Base-by-base conservation (phyloP, 495 filamentous ascomycete genomes). In the Talaromyces ruber region DNA sequence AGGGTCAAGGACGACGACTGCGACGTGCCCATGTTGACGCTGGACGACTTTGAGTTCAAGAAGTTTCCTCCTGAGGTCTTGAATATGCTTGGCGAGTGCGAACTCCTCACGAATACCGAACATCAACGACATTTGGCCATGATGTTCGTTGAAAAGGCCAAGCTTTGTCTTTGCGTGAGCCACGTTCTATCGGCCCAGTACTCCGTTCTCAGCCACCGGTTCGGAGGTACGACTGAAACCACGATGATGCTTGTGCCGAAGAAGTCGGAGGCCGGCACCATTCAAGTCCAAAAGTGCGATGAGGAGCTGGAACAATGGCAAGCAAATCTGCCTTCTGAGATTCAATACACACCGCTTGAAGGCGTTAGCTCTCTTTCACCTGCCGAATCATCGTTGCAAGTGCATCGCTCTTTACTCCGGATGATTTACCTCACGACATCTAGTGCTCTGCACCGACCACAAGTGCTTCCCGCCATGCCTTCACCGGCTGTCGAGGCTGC, bases 241-340 rank as follows among this genome's bases (percentile, higher is more conserved):
- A 94, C 89, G 21, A 90, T 93, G 85, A 93, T 96, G 90, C 78
- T 96, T 28, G 83, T 94, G 7, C 91, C 92, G 3, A 91, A 90
- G 72, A 95, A 93, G 72, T 86, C 86, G 57, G 83, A 89, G 8
- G 85, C 89, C 16, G 89, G 91, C 62, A 83, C 88, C 14, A 84
- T 87, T 58, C 84, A 87, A 64, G 90, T 96, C 50, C 82, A 83
- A 61, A 73, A 72, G 28, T 92, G 91, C 64, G 90, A 96, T 65
- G 74, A 81, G 61, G 85, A 91, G 70, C 74, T 97, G 63, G 81
- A 84, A 65, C 76, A 82, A 52, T 97, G 92, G 92, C 73, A 83
- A 58, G 77, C 82, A 39, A 78, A 83, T 62, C 80, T 96, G 47
- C 89, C 90, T 0, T 69, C 80, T 11, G 84, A 84, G 67, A 91